Conservation (phyloP, 139 green algal species). For the Diplosphaera chodatii region DNA sequence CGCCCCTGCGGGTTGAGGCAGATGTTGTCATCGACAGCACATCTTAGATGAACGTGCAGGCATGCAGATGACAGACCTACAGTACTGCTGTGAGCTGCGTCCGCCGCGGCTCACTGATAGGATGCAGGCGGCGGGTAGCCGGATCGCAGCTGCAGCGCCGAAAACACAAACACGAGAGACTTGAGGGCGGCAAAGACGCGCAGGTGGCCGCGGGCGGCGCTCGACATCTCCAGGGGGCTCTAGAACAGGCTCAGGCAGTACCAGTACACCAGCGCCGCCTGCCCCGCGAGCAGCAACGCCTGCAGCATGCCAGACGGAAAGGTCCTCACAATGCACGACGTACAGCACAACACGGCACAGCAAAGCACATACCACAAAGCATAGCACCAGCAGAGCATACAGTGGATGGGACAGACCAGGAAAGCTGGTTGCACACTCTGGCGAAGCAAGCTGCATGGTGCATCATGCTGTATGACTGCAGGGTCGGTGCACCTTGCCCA, state of each 20-base stretch:
- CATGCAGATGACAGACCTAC: too few relatives aligned
- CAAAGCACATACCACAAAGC: too few relatives aligned
- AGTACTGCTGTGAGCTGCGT: too few relatives aligned
- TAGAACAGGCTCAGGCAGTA: constrained; percentile 40
- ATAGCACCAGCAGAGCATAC: too few relatives aligned
- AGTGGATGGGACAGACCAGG: too few relatives aligned
- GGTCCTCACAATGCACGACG: too few relatives aligned
- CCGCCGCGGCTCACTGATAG: too few relatives aligned
- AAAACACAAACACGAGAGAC: constrained; percentile 45
- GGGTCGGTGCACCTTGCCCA: constrained; percentile 30
- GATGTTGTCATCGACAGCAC: too few relatives aligned
- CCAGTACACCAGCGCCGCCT: constrained; percentile 43
- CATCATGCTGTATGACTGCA: too few relatives aligned
- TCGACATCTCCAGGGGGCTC: constrained; percentile 18
- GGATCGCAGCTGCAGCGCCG: constrained; percentile 67
- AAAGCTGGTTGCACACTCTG: too few relatives aligned
- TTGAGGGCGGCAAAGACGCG: constrained; percentile 66
- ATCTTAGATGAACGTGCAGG: too few relatives aligned
- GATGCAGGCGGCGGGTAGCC: constrained; percentile 70
- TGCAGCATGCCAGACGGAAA: background rate
- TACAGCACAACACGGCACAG: too few relatives aligned
- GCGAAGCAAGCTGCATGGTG: background rate
- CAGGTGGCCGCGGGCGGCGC: constrained; percentile 38
- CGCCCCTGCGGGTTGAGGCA: constrained; percentile 13
- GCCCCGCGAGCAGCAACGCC: constrained; percentile 22